Percentiles rank a stretch among this genome's conserved stretches.
Conservation (phyloP, 345 rosid species). For the Brassica incana region DNA sequence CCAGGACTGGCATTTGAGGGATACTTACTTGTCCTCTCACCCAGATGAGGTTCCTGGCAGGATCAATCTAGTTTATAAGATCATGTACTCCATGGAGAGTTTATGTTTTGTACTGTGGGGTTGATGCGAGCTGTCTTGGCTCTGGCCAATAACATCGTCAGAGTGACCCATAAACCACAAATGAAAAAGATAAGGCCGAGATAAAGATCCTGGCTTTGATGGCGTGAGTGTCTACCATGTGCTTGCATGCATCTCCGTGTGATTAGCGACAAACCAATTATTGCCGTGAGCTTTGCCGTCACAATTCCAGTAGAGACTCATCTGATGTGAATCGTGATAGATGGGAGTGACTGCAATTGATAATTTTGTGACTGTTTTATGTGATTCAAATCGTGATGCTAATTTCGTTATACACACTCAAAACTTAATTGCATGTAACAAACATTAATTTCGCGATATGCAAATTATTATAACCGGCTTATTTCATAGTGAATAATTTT, state of each 20-base stretch:
- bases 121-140: too few relatives aligned
- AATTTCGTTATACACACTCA: not conserved
- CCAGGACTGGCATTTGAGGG: too few relatives aligned
- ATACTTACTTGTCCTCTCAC: too few relatives aligned
- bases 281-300: not conserved
- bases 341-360: not conserved
- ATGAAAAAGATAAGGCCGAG: not conserved
- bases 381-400: not conserved
- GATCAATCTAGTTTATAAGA: too few relatives aligned
- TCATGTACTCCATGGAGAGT: too few relatives aligned
- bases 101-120: too few relatives aligned
- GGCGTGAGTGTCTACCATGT: not conserved
- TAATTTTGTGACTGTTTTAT: not conserved
- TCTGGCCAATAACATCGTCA: not conserved
- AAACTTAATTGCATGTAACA: not conserved
- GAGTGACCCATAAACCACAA: not conserved
- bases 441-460: not conserved
- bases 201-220: not conserved
- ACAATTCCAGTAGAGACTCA: not conserved
- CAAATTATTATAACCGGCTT: not conserved
- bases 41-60: too few relatives aligned
- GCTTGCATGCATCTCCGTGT: not conserved
- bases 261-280: not conserved
- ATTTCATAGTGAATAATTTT: not conserved
- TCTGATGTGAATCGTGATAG: not conserved